Base-by-base conservation (phyloP, 306 rosid genomes). In the Glycine soja region DNA sequence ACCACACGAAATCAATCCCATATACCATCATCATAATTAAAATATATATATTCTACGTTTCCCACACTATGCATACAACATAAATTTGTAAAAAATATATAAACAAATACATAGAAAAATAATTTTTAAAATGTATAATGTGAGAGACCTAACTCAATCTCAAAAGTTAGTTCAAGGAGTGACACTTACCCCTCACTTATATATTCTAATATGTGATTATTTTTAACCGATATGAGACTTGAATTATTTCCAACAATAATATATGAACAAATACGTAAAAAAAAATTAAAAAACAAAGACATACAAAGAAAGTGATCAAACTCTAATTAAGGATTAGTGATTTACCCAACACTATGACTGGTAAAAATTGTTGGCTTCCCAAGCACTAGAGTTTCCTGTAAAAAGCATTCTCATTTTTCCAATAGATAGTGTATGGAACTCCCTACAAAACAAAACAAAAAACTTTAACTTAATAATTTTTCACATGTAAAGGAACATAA, bases 331-430 rank as follows among this genome's bases (percentile, higher is more conserved):
- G 88, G 90, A 82, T 48, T 74, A 64, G 87, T 78, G 69, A 72
- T 76, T 86, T 93, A 96, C 99, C 99, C 94, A 68, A 51, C 78
- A 82, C 72, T 72, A 69, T 90, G 89, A 5, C 81, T 85, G 32
- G 97, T 75, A 72, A 89, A 89, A 83, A 93, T 91, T 70, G 98
- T 90, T 56, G 99, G 99, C 88, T 88, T 96, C 82, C 99, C 99
- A 80, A 96, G 91, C 84, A 96, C 83, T 15, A 98, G 99, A 54
- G 98, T 90, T 76, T 92, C 98, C 99, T 95, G 96, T 57, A n/a
- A 88, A 89, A 82, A 66, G 65, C 54, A 84, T 78, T 77, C 68
- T 82, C 86, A 72, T 64, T 75, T 75, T 86, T 84, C 91, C 91
- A 88, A 67, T 86, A 86, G 42, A 88, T 86, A 8, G 84, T 61